Percentiles rank a stretch among this genome's conserved stretches.
phyloP scores from a whole-genome alignment of 768 basidiomycete genomes.

The Mycena crocata region DNA sequence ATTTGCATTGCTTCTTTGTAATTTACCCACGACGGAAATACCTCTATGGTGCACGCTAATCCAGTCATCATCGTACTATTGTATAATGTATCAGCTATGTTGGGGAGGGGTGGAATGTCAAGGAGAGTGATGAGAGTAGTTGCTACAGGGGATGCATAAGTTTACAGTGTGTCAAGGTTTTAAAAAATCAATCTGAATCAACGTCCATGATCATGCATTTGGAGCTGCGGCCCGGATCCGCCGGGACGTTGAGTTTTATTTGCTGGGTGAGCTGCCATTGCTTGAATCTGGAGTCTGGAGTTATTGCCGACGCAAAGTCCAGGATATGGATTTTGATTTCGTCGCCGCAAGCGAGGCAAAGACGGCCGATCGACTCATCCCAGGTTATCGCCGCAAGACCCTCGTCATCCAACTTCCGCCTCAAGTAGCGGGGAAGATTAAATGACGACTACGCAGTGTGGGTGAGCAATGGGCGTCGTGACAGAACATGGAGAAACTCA shows the following conservation, averaged over 20 bases:
- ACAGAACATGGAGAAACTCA: constrained; percentile 8
- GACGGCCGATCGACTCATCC: constrained; percentile 74
- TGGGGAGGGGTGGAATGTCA: constrained; percentile 3
- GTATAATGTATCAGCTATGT: constrained; percentile 35
- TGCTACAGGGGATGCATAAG: background rate
- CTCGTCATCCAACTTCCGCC: constrained; percentile 43
- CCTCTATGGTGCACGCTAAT: constrained; percentile 35
- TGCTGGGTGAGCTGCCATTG: constrained; percentile 47
- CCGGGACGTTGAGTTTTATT: constrained; percentile 42
- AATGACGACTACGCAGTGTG: constrained; percentile 38
- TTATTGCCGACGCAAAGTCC: constrained; percentile 55
- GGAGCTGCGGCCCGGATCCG: constrained; percentile 5
- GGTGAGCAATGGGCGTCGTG: background rate
- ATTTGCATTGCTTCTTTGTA: constrained; percentile 33
- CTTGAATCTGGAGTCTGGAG: constrained; percentile 43
- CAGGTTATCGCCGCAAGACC: constrained; percentile 66
- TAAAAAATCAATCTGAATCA: background rate
- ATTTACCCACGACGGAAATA: constrained; percentile 31
- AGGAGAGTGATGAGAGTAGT: background rate
- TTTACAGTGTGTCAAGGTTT: background rate
- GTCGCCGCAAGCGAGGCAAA: constrained; percentile 61
- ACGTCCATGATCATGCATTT: constrained; percentile 6
- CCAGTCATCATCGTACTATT: constrained; percentile 34
- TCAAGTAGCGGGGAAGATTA: constrained; percentile 53
- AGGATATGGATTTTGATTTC: constrained; percentile 56